A percentile compares a stretch with the other conserved stretches of the same genome.
Conservation (phyloP, 169 alveolate species). For the Ophryocystis elektroscirrha region DNA sequence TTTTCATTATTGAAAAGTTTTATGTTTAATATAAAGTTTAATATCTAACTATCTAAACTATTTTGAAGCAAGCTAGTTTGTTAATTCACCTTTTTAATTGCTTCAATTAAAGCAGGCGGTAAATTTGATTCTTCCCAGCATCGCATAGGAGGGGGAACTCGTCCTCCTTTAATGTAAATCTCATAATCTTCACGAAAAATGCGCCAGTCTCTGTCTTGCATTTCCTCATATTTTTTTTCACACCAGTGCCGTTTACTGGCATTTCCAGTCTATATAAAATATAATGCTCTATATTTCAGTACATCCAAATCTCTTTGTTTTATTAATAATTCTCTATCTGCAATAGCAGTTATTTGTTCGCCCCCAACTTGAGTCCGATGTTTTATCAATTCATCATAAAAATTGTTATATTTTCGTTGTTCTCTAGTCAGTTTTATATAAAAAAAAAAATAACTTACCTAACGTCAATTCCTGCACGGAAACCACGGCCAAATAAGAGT, state of each 20-base stretch:
- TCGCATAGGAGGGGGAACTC: slow-evolving; percentile 74
- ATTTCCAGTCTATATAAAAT: slow-evolving; percentile 1
- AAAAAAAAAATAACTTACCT: background rate
- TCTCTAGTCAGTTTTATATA: slow-evolving; percentile 32
- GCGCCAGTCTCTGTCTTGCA: slow-evolving; percentile 84
- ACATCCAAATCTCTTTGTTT: no score
- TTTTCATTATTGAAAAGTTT: no score
- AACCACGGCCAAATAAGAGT: slow-evolving; percentile 66
- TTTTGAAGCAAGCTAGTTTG: no score
- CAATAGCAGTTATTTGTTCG: no score
- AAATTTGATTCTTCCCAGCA: slow-evolving; percentile 59
- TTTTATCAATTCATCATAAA: slow-evolving; percentile 44
- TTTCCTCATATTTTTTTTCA: slow-evolving; percentile 43
- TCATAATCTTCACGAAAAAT: slow-evolving; percentile 78
- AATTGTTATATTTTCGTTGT: slow-evolving; percentile 39
- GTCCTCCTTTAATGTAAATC: slow-evolving; percentile 56
- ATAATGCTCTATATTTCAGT: background rate
- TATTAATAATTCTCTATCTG: no score
- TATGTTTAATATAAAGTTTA: no score
- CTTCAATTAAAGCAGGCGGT: slow-evolving; percentile 39
- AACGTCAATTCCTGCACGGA: slow-evolving; percentile 43
- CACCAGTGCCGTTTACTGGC: slow-evolving; percentile 47
- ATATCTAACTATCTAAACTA: no score
- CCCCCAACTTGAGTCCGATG: no score
- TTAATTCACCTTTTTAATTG: slow-evolving; percentile 33